Evolutionary conservation across 169 alveolate species (phyloP).

Genomic region (Cryptosporidium viatorum): DNA sequence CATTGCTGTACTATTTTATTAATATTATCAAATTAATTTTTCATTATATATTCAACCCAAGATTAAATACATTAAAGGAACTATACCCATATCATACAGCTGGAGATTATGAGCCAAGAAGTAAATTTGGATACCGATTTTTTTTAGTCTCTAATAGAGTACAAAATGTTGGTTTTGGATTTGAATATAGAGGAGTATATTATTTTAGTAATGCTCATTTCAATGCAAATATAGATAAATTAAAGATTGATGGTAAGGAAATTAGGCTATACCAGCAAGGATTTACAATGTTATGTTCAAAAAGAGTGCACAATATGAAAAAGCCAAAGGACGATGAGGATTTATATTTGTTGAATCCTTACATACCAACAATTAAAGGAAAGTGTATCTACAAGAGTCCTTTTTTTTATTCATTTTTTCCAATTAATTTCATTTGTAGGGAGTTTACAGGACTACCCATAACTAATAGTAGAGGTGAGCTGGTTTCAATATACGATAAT

Average conservation of each 20-base stretch:
- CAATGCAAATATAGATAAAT: not conserved
- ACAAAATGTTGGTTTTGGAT: slow-evolving; percentile 56
- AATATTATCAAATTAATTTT: not conserved
- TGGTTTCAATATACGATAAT: slow-evolving; percentile 57
- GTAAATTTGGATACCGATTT: slow-evolving; percentile 25
- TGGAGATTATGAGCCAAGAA: slow-evolving; percentile 39
- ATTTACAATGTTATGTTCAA: slow-evolving; percentile 31
- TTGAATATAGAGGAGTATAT: slow-evolving; percentile 56
- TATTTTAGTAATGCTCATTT: slow-evolving; percentile 63
- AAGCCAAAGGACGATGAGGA: slow-evolving; percentile 43
- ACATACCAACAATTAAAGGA: slow-evolving; percentile 52
- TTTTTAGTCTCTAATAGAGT: slow-evolving; percentile 31
- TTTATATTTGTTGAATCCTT: slow-evolving; percentile 44
- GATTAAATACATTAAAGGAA: slow-evolving; percentile 20
- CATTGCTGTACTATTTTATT: not conserved
- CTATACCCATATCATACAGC: slow-evolving; percentile 26
- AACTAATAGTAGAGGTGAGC: slow-evolving; percentile 23
- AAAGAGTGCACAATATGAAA: slow-evolving; percentile 5
- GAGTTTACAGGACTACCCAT: slow-evolving; percentile 67
- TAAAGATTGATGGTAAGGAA: slow-evolving; percentile 24
- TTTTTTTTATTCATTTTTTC: slow-evolving; percentile 41
- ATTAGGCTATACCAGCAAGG: slow-evolving; percentile 40
- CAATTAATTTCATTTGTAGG: slow-evolving; percentile 18
- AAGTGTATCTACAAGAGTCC: slow-evolving; percentile 52
- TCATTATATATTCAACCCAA: slow-evolving; percentile 4